Conservation (phyloP, 208 protist genomes). For the Wallacemonas rigidus region DNA sequence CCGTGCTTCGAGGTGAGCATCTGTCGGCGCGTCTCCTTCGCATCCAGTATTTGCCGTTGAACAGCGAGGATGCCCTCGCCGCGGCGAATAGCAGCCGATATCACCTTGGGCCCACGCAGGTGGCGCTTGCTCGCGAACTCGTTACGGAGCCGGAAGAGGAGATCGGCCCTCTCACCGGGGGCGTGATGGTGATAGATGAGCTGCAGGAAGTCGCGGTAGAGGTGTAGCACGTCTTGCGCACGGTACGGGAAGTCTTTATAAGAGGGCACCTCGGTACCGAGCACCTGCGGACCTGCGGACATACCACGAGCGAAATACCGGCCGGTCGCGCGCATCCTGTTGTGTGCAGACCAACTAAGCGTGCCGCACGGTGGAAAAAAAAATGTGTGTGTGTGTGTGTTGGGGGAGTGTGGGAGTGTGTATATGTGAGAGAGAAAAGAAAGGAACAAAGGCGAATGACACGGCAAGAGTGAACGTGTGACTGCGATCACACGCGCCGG, state of each 20-base stretch:
- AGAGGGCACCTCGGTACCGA: constrained; percentile 72
- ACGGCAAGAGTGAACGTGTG: too few relatives aligned
- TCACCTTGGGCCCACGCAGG: constrained; percentile 56
- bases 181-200: constrained; percentile 75
- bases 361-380: too few relatives aligned
- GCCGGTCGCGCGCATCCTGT: neutral
- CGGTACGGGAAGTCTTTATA: constrained; percentile 76
- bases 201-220: constrained; percentile 81
- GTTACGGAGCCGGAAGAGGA: constrained; percentile 79
- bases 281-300: constrained; percentile 46
- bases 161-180: constrained; percentile 63
- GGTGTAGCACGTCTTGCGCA: constrained; percentile 61
- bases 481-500: too few relatives aligned
- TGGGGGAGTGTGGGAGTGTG: too few relatives aligned
- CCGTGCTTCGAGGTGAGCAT: constrained; percentile 34
- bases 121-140: constrained; percentile 77
- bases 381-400: too few relatives aligned
- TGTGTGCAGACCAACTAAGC: neutral
- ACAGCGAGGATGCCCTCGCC: constrained; percentile 72
- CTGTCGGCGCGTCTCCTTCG: constrained; percentile 7
- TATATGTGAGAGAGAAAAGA: too few relatives aligned
- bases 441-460: too few relatives aligned
- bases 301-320: constrained; percentile 6
- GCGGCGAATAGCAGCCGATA: constrained; percentile 62
- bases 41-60: constrained; percentile 61